A percentile compares a stretch with the other conserved stretches of the same genome.
Conservation (phyloP, 2,329 filamentous ascomycete genomes). For the Penicillium sp. region DNA sequence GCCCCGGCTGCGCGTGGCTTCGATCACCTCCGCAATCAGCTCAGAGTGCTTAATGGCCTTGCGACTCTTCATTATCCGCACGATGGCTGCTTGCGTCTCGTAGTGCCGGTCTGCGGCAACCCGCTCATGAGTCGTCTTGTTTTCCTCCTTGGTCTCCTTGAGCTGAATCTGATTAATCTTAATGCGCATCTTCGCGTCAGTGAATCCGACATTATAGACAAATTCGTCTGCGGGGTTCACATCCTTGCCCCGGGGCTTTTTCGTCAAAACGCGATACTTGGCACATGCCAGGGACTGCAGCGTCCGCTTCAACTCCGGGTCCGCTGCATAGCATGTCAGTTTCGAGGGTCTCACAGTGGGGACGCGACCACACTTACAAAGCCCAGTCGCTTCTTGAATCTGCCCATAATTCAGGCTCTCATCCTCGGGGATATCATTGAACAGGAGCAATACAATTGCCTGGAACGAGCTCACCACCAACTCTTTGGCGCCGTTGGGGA, state of each 20-base stretch:
- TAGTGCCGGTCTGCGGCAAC: conserved; percentile 88
- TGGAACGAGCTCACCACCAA: conserved; percentile 89
- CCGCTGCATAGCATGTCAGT: conserved; percentile 49
- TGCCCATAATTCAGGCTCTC: conserved; percentile 71
- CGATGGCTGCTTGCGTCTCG: conserved; percentile 95
- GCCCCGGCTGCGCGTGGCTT: conserved; percentile 80
- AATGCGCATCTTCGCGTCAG: conserved; percentile 78
- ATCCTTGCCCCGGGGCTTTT: conserved; percentile 81
- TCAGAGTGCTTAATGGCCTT: conserved; percentile 85
- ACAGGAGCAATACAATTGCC: conserved; percentile 82
- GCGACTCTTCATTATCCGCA: conserved; percentile 92
- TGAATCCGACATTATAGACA: conserved; percentile 72
- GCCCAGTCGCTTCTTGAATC: conserved; percentile 69
- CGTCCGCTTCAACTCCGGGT: conserved; percentile 78
- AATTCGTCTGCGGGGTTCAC: conserved; percentile 78
- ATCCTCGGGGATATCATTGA: conserved; percentile 67
- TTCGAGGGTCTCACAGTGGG: conserved; percentile 1
- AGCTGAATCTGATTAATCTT: conserved; percentile 99
- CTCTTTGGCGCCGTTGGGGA: conserved; percentile 78
- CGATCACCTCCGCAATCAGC: conserved; percentile 87
- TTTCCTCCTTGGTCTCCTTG: conserved; percentile 92
- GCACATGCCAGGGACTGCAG: conserved; percentile 93
- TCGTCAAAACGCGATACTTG: conserved; percentile 77
- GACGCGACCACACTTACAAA: conserved; percentile 52
- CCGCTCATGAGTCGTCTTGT: conserved; percentile 86